Evolutionary conservation across 1,284 basidiomycete genomes (phyloP).

Genomic region (Peniophora sp.): DNA sequence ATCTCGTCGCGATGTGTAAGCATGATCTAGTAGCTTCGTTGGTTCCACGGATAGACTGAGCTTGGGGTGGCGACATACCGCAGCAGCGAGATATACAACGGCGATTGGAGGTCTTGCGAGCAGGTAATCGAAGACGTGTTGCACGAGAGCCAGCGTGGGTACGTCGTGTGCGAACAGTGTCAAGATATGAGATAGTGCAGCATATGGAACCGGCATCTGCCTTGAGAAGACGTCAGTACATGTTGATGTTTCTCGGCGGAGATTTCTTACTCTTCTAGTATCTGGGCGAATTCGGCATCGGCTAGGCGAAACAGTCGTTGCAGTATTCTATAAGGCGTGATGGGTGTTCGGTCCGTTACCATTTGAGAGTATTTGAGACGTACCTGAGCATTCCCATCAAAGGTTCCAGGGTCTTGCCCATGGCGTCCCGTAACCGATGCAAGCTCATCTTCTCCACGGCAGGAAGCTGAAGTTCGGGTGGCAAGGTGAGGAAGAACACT

Average conservation of each 20-base stretch:
- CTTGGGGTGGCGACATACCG: slow-evolving; percentile 41
- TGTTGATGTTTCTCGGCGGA: slow-evolving; percentile 1
- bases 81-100: slow-evolving; percentile 75
- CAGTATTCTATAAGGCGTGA: slow-evolving; percentile 42
- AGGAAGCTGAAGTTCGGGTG: slow-evolving; percentile 44
- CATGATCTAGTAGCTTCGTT: slow-evolving; percentile 37
- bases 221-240: slow-evolving; percentile 19
- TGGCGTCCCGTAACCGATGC: slow-evolving; percentile 80
- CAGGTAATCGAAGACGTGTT: slow-evolving; percentile 85
- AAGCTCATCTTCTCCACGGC: slow-evolving; percentile 71
- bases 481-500: slow-evolving; percentile 78
- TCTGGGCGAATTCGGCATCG: slow-evolving; percentile 62
- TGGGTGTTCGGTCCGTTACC: no score
- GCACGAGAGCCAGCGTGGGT: slow-evolving; percentile 75
- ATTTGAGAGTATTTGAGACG: slow-evolving; percentile 21
- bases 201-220: slow-evolving; percentile 69
- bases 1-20: slow-evolving; percentile 56
- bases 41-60: neutral
- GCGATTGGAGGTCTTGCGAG: slow-evolving; percentile 75
- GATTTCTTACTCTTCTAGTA: slow-evolving; percentile 54
- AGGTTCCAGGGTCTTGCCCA: slow-evolving; percentile 80
- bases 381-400: slow-evolving; percentile 78
- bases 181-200: slow-evolving; percentile 83
- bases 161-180: slow-evolving; percentile 90
- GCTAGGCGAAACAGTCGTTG: slow-evolving; percentile 61